Percentiles rank a stretch among this genome's conserved stretches.
Conservation (phyloP, 352 stramenopile genomes). For the Phytophthora sansomeana region DNA sequence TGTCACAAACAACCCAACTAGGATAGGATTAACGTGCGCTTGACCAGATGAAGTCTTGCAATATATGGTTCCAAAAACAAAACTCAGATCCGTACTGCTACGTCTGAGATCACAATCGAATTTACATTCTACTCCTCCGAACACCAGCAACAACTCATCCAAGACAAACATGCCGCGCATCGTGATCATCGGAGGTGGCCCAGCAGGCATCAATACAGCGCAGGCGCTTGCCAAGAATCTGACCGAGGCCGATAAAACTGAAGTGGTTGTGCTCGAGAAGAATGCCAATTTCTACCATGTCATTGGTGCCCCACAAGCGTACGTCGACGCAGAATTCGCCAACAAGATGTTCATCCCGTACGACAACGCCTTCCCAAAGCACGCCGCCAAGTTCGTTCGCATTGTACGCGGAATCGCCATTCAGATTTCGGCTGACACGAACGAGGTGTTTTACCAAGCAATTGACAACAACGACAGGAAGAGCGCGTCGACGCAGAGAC, state of each 20-base stretch:
- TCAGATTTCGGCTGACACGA: conserved; percentile 30
- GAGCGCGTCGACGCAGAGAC: conserved; percentile 24
- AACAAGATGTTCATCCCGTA: conserved; percentile 53
- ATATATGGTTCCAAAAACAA: too few relatives aligned
- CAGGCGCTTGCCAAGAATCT: too few relatives aligned
- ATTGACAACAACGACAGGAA: conserved; percentile 45
- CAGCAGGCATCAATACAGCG: conserved; percentile 33
- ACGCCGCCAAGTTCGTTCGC: conserved; percentile 38
- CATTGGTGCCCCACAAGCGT: conserved; percentile 56
- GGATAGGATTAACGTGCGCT: too few relatives aligned
- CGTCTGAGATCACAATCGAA: conserved; percentile 1
- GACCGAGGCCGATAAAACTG: too few relatives aligned
- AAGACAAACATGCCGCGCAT: conserved; percentile 38
- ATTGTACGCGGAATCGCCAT: conserved; percentile 51
- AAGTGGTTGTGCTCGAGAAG: conserved; percentile 48
- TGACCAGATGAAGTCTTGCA: too few relatives aligned
- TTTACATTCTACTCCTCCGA: background rate
- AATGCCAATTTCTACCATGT: conserved; percentile 56
- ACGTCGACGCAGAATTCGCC: conserved; percentile 52
- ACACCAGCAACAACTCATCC: background rate
- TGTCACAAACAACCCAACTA: too few relatives aligned
- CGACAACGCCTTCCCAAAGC: conserved; percentile 38
- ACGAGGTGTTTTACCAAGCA: conserved; percentile 48
- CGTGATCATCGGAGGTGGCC: conserved; percentile 65
- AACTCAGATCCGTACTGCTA: too few relatives aligned